Evolutionary conservation across 768 basidiomycete genomes (phyloP).

Genomic region (Agaricus blazei): DNA sequence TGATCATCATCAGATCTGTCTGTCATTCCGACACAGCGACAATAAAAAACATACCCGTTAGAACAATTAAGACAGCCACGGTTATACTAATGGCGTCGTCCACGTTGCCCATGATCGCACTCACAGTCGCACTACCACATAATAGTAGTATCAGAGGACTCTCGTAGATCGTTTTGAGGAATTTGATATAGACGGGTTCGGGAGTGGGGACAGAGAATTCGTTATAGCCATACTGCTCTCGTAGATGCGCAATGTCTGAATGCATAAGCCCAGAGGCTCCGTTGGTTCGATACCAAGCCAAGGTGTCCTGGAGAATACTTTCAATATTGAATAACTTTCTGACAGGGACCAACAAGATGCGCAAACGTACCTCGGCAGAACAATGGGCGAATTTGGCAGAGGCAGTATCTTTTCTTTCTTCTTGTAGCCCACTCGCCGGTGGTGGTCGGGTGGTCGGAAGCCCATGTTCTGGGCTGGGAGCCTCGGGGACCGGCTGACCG

Average conservation of each 20-base stretch:
- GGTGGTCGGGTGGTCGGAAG: neutral
- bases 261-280: conserved; percentile 55
- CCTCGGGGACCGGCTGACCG: conserved; percentile 28
- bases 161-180: conserved; percentile 93
- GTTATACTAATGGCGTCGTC: conserved; percentile 95
- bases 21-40: conserved; percentile 11
- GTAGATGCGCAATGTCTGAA: conserved; percentile 57
- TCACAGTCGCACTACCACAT: conserved; percentile 85
- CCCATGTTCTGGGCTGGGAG: conserved; percentile 27
- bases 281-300: conserved; percentile 67
- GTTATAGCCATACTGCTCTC: conserved; percentile 79
- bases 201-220: conserved; percentile 86
- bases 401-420: conserved; percentile 43
- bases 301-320: conserved; percentile 52
- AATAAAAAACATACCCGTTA: conserved; percentile 60
- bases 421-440: conserved; percentile 20
- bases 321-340: neutral
- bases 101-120: conserved; percentile 90
- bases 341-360: too few relatives aligned
- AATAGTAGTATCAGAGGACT: conserved; percentile 88
- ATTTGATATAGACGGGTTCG: conserved; percentile 81
- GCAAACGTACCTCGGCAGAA: conserved; percentile 52
- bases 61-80: conserved; percentile 85
- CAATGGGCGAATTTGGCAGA: conserved; percentile 67
- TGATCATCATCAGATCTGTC: neutral